These are phyloP conservation scores for Dittrichia graveolens DNA, from an alignment of 129 eudicot genomes.

Conservation along the genomic window DNA sequence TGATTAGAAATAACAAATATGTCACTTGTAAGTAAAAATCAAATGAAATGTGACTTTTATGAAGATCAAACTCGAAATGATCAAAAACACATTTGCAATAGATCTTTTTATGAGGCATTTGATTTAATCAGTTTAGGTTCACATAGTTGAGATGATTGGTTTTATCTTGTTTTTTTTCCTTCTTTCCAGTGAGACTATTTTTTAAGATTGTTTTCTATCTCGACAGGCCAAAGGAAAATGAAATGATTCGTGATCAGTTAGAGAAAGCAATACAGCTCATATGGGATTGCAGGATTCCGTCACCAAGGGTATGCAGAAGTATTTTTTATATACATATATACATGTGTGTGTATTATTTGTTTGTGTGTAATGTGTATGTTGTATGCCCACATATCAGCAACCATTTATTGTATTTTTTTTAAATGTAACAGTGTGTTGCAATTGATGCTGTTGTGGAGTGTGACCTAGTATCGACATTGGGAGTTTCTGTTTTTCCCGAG, in stretches of 20 bases:
- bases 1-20: neutral
- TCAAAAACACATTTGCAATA: too few species aligned
- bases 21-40: neutral
- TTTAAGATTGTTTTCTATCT: neutral
- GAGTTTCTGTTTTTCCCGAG: conserved; percentile 76
- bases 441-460: conserved; percentile 82
- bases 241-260: conserved; percentile 64
- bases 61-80: too few species aligned
- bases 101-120: too few species aligned
- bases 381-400: neutral
- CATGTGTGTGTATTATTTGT: neutral
- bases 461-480: conserved; percentile 75
- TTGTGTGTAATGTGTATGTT: neutral
- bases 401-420: neutral
- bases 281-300: conserved; percentile 97
- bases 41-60: too few species aligned
- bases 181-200: neutral
- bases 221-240: conserved; percentile 86
- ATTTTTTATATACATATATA: neutral
- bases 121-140: too few species aligned
- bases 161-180: too few species aligned
- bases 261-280: conserved; percentile 89
- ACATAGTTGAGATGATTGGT: too few species aligned
- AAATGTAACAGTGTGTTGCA: conserved; percentile 74
- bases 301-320: conserved; percentile 74